Conservation (phyloP, 345 rosid genomes). For the Hypericum androsaemum region DNA sequence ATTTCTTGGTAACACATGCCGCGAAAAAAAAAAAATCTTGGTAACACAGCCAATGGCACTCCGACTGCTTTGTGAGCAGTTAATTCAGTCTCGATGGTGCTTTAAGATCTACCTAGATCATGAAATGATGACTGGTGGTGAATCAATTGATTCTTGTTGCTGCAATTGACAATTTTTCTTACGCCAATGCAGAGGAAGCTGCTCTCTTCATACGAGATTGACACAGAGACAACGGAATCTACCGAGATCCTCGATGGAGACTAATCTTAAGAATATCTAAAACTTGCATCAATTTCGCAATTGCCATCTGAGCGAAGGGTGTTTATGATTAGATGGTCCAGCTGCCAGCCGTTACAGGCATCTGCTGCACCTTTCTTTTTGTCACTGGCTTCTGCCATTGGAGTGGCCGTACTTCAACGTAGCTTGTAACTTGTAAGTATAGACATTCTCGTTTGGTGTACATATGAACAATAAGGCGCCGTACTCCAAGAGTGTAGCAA, state of each 20-base stretch:
- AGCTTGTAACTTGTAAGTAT: background rate
- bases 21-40: too few species aligned
- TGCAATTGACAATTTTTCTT: background rate
- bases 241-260: slow-evolving; percentile 20
- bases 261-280: slow-evolving; percentile 14
- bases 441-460: too few species aligned
- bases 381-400: background rate
- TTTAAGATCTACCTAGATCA: too few species aligned
- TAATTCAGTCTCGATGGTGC: too few species aligned
- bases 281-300: slow-evolving; percentile 20
- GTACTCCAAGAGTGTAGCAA: too few species aligned
- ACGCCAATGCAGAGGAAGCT: slow-evolving; percentile 59
- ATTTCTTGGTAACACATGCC: too few species aligned
- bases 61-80: too few species aligned
- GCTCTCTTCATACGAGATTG: slow-evolving; percentile 60
- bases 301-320: background rate
- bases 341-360: slow-evolving; percentile 9
- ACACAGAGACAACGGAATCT: slow-evolving; percentile 26
- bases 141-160: background rate
- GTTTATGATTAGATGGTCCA: background rate
- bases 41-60: too few species aligned
- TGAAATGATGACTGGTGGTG: background rate
- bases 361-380: background rate
- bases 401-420: slow-evolving; percentile 9
- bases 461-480: too few species aligned